Evolutionary conservation across 768 basidiomycete genomes (phyloP).

Genomic region (Rhodotorula taiwanensis): DNA sequence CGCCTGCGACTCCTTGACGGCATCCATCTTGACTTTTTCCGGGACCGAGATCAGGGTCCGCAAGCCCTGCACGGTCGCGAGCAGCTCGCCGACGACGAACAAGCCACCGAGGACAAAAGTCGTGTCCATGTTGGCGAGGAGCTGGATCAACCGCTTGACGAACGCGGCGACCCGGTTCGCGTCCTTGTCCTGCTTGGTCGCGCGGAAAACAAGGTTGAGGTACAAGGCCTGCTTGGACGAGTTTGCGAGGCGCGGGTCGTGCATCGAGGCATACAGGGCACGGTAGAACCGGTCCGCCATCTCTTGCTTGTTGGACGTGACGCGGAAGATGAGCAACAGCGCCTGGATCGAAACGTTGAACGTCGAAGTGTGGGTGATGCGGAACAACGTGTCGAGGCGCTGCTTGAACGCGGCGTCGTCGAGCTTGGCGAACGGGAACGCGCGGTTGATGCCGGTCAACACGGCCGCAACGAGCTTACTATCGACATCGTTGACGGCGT

Average conservation of each 20-base stretch:
- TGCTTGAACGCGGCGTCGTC: conserved; percentile 68
- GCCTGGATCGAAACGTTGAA: conserved; percentile 96
- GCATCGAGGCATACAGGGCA: conserved; percentile 79
- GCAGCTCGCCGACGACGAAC: conserved; percentile 75
- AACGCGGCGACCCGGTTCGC: conserved; percentile 66
- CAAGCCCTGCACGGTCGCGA: conserved; percentile 51
- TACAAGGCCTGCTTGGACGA: conserved; percentile 96
- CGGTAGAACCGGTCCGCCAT: conserved; percentile 54
- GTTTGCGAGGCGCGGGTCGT: conserved; percentile 67
- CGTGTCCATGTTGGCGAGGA: conserved; percentile 64
- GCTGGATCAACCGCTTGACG: conserved; percentile 73
- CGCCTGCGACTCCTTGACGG: conserved; percentile 24
- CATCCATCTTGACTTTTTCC: conserved; percentile 36
- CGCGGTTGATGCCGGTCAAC: conserved; percentile 88
- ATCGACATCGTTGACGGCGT: conserved; percentile 49
- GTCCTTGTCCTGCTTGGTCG: conserved; percentile 63
- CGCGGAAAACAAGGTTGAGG: conserved; percentile 85
- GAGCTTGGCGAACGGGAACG: conserved; percentile 82
- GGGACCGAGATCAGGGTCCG: conserved; percentile 50
- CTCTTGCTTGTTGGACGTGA: conserved; percentile 53
- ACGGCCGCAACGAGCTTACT: conserved; percentile 82
- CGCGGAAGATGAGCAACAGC: conserved; percentile 78
- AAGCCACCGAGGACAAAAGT: conserved; percentile 86
- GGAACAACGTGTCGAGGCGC: conserved; percentile 88
- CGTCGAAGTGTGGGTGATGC: conserved; percentile 87